Base-by-base conservation (phyloP, 2,329 filamentous ascomycete species). In the Fusarium poae region DNA sequence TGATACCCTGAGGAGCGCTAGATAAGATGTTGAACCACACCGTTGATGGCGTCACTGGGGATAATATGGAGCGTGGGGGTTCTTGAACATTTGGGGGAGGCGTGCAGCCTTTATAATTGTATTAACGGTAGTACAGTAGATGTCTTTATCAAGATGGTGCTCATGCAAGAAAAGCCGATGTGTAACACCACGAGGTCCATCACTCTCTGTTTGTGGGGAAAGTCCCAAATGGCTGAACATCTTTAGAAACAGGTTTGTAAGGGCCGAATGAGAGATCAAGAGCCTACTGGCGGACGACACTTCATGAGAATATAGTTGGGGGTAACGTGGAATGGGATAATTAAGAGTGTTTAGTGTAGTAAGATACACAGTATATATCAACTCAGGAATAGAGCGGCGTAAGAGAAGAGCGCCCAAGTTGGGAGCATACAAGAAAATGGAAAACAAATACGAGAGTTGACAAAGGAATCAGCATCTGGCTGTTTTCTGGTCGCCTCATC, bases 21-120 rank as follows among this genome's bases (percentile, higher is more conserved):
- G n/a, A n/a, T 44, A 64, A 34, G 44, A 50, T 45, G 23, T 25
- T 21, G 11, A 48, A 23, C 55, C 42, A 32, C 37, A 43, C 11
- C n/a, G 16, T 39, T 32, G 15, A 37, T 40, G n/a, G 44, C 30
- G 16, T 62, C 39, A 60, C 35, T 62, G 25, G 42, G 18, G 12
- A 54, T 21, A 23, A 29, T 18, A 61, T 27, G 29, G 34, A 51
- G 37, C 4, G 62, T 62, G 42, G 58, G 56, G 58, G 45, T 46
- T 45, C 18, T n/a, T 8, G 5, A 45, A n/a, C 16, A 9, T n/a
- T 59, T 54, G 45, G 56, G 45, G 55, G 56, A 37, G 32, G 32
- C n/a, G 18, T 18, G 23, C 10, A 15, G 13, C 44, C 25, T 23
- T 7, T 12, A 8, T 27, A 18, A 20, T 27, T 50, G 21, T 29